Conservation (phyloP, 1,284 basidiomycete genomes). For the Ceratobasidium sp. region DNA sequence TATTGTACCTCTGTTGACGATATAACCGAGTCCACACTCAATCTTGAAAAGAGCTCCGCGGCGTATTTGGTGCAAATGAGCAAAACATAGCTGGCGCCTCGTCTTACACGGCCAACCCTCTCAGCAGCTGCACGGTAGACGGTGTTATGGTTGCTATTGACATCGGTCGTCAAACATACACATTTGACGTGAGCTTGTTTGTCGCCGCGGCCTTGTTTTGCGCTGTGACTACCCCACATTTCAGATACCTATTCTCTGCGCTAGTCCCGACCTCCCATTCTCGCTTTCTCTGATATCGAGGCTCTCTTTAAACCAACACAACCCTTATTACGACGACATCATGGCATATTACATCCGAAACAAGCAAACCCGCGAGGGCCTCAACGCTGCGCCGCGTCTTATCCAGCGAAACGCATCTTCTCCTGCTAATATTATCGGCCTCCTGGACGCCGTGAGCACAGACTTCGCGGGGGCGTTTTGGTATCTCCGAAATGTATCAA, state of each 20-base stretch:
- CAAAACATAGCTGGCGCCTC: neutral
- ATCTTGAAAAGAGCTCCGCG: neutral
- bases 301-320: neutral
- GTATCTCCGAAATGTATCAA: neutral
- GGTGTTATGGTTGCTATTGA: neutral
- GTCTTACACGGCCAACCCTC: constrained; percentile 14
- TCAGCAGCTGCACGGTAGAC: constrained; percentile 11
- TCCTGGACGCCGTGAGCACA: constrained; percentile 5
- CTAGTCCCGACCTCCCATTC: constrained; percentile 1
- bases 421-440: constrained; percentile 2
- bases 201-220: neutral
- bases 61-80: neutral
- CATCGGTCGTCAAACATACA: neutral
- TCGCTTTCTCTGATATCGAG: constrained; percentile 13
- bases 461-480: neutral
- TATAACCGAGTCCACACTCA: neutral
- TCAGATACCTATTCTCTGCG: constrained; percentile 27
- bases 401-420: constrained; percentile 3
- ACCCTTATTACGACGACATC: constrained; percentile 12
- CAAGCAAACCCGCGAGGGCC: neutral
- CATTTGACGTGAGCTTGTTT: constrained; percentile 9
- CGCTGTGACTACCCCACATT: neutral
- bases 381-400: neutral
- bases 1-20: neutral
- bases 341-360: neutral